Conservation (phyloP, 2,329 filamentous ascomycete species). For the Furcasterigmium sp. region DNA sequence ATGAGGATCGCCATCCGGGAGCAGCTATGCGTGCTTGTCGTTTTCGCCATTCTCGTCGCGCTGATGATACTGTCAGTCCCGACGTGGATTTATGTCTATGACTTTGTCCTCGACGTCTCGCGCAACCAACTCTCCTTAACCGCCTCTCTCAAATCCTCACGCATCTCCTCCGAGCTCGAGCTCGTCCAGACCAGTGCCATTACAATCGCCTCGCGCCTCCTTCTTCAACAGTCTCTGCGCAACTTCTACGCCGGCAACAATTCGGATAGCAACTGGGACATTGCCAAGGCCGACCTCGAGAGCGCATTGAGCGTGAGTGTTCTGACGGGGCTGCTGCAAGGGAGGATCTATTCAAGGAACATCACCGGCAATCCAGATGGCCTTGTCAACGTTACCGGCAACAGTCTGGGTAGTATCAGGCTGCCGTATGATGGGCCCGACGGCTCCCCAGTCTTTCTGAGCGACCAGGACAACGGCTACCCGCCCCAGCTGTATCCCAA, state of each 20-base stretch:
- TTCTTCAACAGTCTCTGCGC: constrained; percentile 49
- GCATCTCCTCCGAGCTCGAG: constrained; percentile 72
- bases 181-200: constrained; percentile 71
- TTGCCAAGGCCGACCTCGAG: constrained; percentile 58
- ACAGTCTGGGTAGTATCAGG: constrained; percentile 34
- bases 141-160: constrained; percentile 80
- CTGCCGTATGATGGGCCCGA: constrained; percentile 58
- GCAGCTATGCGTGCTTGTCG: constrained; percentile 77
- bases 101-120: constrained; percentile 46
- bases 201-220: constrained; percentile 63
- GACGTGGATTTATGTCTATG: constrained; percentile 57
- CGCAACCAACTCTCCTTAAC: constrained; percentile 66
- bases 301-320: constrained; percentile 63
- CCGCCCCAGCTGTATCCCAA: constrained; percentile 73
- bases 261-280: constrained; percentile 53
- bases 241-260: constrained; percentile 52
- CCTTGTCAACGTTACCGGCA: constrained; percentile 58
- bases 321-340: constrained; percentile 59
- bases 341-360: constrained; percentile 67
- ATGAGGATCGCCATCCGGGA: constrained; percentile 75
- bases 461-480: constrained; percentile 60
- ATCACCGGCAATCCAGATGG: constrained; percentile 49
- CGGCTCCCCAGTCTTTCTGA: constrained; percentile 55
- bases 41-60: constrained; percentile 67
- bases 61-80: constrained; percentile 77